Conservation (phyloP, 495 filamentous ascomycete genomes). For the Penicillium soppii region DNA sequence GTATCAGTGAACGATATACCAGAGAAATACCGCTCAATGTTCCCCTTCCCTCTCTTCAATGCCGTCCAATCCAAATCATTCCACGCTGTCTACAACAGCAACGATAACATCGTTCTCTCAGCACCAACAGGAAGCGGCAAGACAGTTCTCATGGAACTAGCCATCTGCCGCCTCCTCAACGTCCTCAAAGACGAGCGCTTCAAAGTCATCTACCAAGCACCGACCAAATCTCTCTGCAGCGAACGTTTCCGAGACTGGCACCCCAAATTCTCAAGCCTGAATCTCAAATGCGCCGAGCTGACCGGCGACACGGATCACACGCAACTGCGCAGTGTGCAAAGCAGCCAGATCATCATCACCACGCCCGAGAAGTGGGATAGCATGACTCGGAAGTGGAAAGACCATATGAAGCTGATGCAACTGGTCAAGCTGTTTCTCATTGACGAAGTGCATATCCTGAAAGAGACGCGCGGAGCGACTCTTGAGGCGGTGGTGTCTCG, state of each 20-base stretch:
- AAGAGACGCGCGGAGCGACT: conserved; percentile 83
- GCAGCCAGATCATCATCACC: conserved; percentile 88
- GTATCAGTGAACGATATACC: conserved; percentile 72
- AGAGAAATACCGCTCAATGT: conserved; percentile 73
- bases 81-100: conserved; percentile 62
- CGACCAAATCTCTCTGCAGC: conserved; percentile 88
- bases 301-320: conserved; percentile 85
- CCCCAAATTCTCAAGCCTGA: conserved; percentile 74
- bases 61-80: conserved; percentile 92
- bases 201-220: conserved; percentile 95
- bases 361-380: conserved; percentile 99
- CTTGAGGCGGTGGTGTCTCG: conserved; percentile 95
- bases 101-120: conserved; percentile 84
- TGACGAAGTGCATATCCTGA: conserved; percentile 95
- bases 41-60: conserved; percentile 83
- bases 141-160: conserved; percentile 86
- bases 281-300: conserved; percentile 76
- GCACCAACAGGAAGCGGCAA: conserved; percentile 95
- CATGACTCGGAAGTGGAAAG: conserved; percentile 93
- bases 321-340: conserved; percentile 72
- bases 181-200: conserved; percentile 63
- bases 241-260: conserved; percentile 85
- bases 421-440: conserved; percentile 90
- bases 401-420: conserved; percentile 79
- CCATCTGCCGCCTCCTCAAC: conserved; percentile 77